phyloP scores from a whole-genome alignment of 768 basidiomycete genomes.

The Austroboletus eburneus region DNA sequence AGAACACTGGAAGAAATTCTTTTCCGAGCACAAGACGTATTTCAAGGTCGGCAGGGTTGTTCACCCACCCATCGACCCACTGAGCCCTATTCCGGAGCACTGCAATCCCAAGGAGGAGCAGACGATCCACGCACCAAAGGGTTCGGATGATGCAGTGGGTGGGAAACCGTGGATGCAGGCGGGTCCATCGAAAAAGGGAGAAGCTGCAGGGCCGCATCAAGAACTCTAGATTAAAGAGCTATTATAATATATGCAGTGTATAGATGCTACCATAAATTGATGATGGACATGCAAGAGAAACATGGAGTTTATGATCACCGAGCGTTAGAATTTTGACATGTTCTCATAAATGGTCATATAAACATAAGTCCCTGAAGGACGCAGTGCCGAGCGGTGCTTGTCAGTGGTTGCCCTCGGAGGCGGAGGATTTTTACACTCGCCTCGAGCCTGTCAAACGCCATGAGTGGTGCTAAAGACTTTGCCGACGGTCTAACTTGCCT shows the following conservation, averaged over 20 bases:
- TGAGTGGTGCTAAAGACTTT: constrained; percentile 14
- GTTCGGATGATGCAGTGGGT: constrained; percentile 25
- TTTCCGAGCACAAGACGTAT: constrained; percentile 77
- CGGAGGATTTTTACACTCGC: constrained; percentile 12
- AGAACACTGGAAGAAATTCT: constrained; percentile 89
- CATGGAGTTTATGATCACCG: constrained; percentile 18
- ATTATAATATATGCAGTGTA: constrained; percentile 10
- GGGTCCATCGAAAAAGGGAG: constrained; percentile 8
- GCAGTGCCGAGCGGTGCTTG: neutral
- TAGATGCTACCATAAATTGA: constrained; percentile 16
- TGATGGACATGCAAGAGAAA: constrained; percentile 22
- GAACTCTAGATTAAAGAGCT: constrained; percentile 30
- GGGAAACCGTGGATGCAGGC: constrained; percentile 26
- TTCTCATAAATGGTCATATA: constrained; percentile 27
- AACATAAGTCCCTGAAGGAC: constrained; percentile 16
- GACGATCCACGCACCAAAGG: constrained; percentile 24
- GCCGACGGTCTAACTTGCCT: constrained; percentile 30
- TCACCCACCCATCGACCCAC: constrained; percentile 74
- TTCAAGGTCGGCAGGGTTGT: constrained; percentile 69
- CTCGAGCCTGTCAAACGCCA: constrained; percentile 28
- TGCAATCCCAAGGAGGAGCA: constrained; percentile 62
- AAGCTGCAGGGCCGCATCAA: constrained; percentile 19
- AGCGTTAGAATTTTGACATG: neutral
- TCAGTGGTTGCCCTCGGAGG: neutral
- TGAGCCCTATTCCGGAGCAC: constrained; percentile 67